Percentiles rank a stretch among this genome's conserved stretches.
These are phyloP conservation scores for Saraca asoca DNA, from an alignment of 331 rosid genomes.

Conservation along the genomic window DNA sequence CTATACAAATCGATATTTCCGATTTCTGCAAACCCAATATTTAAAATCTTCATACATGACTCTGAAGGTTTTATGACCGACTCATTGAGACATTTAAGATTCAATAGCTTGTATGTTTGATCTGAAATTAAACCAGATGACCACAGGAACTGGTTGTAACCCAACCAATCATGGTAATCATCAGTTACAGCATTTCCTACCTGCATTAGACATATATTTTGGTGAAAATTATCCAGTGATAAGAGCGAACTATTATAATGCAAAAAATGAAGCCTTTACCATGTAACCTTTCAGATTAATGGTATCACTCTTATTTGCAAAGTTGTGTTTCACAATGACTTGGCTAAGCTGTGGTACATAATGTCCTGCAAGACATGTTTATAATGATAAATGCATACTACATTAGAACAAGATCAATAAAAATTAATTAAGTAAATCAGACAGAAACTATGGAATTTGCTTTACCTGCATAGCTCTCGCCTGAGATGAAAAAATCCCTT, in stretches of 20 bases:
- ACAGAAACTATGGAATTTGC: background rate
- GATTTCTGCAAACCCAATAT: constrained; percentile 51
- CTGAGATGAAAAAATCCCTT: constrained; percentile 64
- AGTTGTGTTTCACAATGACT: constrained; percentile 68
- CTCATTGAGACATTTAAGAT: constrained; percentile 53
- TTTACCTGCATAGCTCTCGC: constrained; percentile 95
- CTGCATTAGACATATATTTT: constrained; percentile 49
- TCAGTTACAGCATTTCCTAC: constrained; percentile 93
- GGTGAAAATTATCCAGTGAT: constrained; percentile 17
- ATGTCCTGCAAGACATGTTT: constrained; percentile 65
- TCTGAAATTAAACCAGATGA: constrained; percentile 85
- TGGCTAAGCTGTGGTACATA: constrained; percentile 95
- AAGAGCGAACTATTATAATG: constrained; percentile 7
- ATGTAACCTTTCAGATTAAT: constrained; percentile 86
- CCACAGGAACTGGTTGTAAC: constrained; percentile 83
- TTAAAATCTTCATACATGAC: constrained; percentile 51
- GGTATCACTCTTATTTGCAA: constrained; percentile 39
- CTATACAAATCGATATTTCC: constrained; percentile 83
- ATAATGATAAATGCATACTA: constrained; percentile 15
- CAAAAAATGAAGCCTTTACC: constrained; percentile 48
- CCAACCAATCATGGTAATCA: constrained; percentile 75
- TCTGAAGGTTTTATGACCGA: constrained; percentile 56
- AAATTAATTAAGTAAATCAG: constrained; percentile 2
- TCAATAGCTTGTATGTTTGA: constrained; percentile 66
- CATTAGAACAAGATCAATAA: constrained; percentile 14